These are phyloP conservation scores for Fusarium domesticum DNA, from an alignment of 2,329 filamentous ascomycete species.

Conservation along the genomic window DNA sequence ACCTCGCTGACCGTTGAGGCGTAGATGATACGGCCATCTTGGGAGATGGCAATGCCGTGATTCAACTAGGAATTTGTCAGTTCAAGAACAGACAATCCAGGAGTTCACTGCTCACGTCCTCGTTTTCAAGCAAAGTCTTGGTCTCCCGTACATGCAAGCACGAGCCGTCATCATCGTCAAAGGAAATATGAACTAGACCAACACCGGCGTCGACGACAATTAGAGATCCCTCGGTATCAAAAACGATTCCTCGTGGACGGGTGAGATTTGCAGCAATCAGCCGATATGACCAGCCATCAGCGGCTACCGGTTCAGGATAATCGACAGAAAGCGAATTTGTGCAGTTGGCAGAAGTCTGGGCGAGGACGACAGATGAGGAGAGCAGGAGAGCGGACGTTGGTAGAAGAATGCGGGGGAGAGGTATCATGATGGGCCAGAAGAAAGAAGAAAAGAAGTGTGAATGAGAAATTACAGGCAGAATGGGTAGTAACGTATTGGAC, in stretches of 20 bases:
- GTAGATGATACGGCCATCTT: conserved; percentile 52
- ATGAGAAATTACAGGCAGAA: background rate
- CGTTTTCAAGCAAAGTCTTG: conserved; percentile 37
- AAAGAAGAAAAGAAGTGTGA: background rate
- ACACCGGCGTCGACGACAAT: conserved; percentile 44
- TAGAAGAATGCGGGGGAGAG: conserved; percentile 11
- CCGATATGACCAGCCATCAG: conserved; percentile 43
- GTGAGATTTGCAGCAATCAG: conserved; percentile 42
- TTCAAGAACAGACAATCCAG: background rate
- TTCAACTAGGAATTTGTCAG: conserved; percentile 45
- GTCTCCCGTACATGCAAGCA: conserved; percentile 40
- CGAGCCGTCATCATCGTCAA: conserved; percentile 42
- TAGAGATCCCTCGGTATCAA: conserved; percentile 45
- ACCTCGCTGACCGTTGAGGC: conserved; percentile 58
- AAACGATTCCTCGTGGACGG: conserved; percentile 44
- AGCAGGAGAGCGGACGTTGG: background rate
- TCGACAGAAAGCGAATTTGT: conserved; percentile 29
- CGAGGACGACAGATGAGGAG: background rate
- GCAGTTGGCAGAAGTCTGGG: conserved; percentile 8
- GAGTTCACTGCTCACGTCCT: conserved; percentile 29
- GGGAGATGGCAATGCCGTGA: conserved; percentile 53
- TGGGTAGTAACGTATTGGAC: background rate
- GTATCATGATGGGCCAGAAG: conserved; percentile 7
- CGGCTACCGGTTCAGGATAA: conserved; percentile 38
- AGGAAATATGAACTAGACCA: conserved; percentile 41